A percentile compares a stretch with the other conserved stretches of the same genome.
Conservation (phyloP, 2,329 filamentous ascomycete genomes). For the Alternaria atra region DNA sequence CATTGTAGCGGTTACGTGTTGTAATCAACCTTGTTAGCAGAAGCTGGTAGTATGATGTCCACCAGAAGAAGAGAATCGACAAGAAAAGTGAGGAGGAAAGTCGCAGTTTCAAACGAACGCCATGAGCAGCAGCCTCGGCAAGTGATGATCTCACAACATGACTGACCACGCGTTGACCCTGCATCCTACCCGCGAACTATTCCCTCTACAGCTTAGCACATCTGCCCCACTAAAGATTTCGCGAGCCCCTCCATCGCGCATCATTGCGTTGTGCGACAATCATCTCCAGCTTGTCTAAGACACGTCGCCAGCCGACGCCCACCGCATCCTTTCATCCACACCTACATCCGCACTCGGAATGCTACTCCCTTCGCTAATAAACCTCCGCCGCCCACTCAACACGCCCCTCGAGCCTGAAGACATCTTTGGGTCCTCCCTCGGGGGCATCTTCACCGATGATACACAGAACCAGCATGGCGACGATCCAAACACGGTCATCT, state of each 20-base stretch:
- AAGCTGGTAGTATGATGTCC: neutral
- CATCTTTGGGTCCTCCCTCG: constrained; percentile 66
- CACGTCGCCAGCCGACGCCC: neutral
- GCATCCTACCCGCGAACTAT: neutral
- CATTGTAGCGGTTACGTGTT: constrained; percentile 38
- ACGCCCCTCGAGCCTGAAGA: constrained; percentile 63
- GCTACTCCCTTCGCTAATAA: constrained; percentile 42
- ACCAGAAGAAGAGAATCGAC: neutral
- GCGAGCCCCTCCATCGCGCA: constrained; percentile 6
- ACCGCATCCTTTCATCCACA: neutral
- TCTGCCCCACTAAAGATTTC: constrained; percentile 1
- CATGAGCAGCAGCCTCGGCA: constrained; percentile 18
- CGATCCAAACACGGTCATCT: constrained; percentile 61
- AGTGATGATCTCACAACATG: constrained; percentile 35
- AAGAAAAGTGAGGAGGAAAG: neutral
- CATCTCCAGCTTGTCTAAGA: neutral
- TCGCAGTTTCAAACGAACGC: constrained; percentile 1
- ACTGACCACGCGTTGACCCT: constrained; percentile 16
- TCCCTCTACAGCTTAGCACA: neutral
- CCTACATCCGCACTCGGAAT: constrained; percentile 8
- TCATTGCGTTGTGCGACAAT: constrained; percentile 3
- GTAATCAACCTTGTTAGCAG: neutral
- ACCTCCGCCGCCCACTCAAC: constrained; percentile 35
- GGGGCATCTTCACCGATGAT: constrained; percentile 74
- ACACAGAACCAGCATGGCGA: constrained; percentile 73